phyloP scores from a whole-genome alignment of 306 rosid species.

The Cucumis cinereus region DNA sequence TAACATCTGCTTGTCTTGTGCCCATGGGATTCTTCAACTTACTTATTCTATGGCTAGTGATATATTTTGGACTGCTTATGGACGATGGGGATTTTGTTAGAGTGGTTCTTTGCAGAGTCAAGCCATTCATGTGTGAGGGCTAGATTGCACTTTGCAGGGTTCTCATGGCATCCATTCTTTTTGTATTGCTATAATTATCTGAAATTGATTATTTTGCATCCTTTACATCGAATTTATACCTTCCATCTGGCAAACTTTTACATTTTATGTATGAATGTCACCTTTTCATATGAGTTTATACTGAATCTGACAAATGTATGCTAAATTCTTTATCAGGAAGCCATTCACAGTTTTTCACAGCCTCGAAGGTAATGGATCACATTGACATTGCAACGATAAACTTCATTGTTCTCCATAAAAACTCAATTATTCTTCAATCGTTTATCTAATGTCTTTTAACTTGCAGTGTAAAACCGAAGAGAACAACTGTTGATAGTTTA shows the following conservation, averaged over 20 bases:
- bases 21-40: background rate
- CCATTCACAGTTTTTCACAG: background rate
- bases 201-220: background rate
- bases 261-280: background rate
- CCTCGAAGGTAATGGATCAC: background rate
- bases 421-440: background rate
- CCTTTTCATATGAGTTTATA: background rate
- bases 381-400: background rate
- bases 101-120: background rate
- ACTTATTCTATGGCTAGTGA: background rate
- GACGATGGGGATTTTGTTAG: background rate
- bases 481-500: background rate
- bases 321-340: background rate
- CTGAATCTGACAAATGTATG: background rate
- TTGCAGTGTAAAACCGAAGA: constrained; percentile 5
- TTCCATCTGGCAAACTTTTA: background rate
- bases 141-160: background rate
- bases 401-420: background rate
- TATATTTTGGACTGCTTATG: background rate
- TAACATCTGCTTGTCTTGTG: background rate
- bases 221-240: background rate
- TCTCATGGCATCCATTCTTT: background rate
- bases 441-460: background rate
- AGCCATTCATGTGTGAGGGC: background rate
- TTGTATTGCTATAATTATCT: background rate